phyloP scores from a whole-genome alignment of 176 grass and related monocot species.

The Secale cereale region DNA sequence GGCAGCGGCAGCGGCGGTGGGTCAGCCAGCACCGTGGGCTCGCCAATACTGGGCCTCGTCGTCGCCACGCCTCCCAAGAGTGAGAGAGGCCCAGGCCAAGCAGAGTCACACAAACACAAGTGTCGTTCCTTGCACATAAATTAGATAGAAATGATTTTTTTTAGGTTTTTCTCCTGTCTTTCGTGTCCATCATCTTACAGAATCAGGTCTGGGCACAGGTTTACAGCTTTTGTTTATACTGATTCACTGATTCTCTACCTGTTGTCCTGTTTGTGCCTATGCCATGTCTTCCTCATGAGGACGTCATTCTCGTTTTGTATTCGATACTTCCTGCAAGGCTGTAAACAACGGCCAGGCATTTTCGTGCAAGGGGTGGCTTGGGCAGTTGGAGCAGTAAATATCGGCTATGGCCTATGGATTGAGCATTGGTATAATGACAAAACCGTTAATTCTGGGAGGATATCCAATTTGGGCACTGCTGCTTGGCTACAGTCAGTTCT shows the following conservation, averaged over 20 bases:
- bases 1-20: conserved; percentile 29
- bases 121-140: neutral
- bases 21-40: conserved; percentile 46
- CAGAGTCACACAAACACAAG: neutral
- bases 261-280: no score
- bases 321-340: no score
- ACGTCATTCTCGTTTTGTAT: no score
- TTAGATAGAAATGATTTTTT: neutral
- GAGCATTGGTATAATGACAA: no score
- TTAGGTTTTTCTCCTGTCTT: neutral
- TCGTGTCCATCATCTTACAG: neutral
- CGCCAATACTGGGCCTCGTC: conserved; percentile 46
- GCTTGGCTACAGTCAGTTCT: no score
- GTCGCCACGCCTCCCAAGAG: conserved; percentile 13
- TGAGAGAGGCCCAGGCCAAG: neutral
- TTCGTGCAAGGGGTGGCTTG: no score
- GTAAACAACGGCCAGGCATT: no score
- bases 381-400: no score
- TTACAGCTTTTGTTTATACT: neutral
- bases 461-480: no score
- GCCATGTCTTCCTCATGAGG: no score
- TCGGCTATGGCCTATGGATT: no score
- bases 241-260: neutral
- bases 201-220: neutral
- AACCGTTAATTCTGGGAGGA: no score